A percentile compares a stretch with the other conserved stretches of the same genome.
Conservation (phyloP, 257 asterid genomes). For the Salvia hispanica region DNA sequence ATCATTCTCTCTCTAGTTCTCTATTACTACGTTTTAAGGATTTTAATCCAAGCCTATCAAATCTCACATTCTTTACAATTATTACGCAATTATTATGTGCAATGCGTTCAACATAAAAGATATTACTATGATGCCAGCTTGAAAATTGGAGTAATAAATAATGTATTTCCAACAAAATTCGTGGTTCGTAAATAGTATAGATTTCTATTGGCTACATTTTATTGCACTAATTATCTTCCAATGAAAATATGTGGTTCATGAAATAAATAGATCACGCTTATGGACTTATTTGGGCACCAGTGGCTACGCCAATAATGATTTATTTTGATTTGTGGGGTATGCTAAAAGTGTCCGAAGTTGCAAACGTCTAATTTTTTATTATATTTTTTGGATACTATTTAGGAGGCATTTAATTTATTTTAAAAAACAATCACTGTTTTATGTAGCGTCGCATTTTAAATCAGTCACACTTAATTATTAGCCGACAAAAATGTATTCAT, state of each 20-base stretch:
- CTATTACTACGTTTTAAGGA: too few relatives aligned
- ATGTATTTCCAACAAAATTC: neutral
- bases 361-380: too few relatives aligned
- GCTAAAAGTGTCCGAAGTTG: neutral
- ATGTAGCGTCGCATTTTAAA: neutral
- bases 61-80: too few relatives aligned
- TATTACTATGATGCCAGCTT: too few relatives aligned
- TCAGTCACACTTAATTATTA: neutral
- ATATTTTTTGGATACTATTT: neutral
- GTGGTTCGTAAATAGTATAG: neutral
- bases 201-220: constrained; percentile 3
- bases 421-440: neutral
- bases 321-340: constrained; percentile 5
- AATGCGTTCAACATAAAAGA: too few relatives aligned
- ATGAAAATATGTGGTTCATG: constrained; percentile 6
- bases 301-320: neutral
- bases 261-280: neutral
- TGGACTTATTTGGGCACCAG: neutral
- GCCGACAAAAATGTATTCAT: neutral
- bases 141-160: too few relatives aligned
- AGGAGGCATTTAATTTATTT: neutral
- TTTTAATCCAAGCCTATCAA: too few relatives aligned
- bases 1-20: too few relatives aligned
- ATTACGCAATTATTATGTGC: too few relatives aligned
- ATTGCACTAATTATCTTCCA: neutral